Conservation (phyloP, 2,329 filamentous ascomycete genomes). For the Aspergillus thermomutatus region DNA sequence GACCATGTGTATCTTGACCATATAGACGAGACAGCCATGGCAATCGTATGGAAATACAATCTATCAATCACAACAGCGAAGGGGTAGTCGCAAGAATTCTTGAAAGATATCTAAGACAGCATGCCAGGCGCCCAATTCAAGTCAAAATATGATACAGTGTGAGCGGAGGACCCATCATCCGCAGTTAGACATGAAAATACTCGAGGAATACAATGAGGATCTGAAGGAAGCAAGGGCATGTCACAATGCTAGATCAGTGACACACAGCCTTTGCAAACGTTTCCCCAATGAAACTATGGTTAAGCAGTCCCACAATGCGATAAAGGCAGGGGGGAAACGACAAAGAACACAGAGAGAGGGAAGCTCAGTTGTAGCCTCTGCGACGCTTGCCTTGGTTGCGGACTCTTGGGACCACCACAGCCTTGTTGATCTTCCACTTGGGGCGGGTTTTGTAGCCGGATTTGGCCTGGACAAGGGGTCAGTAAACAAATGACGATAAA, state of each 20-base stretch:
- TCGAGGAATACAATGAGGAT: neutral
- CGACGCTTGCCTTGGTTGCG: slow-evolving; percentile 88
- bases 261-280: neutral
- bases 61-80: slow-evolving; percentile 4
- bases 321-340: slow-evolving; percentile 4
- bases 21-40: neutral
- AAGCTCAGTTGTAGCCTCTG: slow-evolving; percentile 57
- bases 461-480: slow-evolving; percentile 44
- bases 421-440: slow-evolving; percentile 87
- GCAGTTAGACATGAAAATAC: neutral
- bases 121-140: slow-evolving; percentile 5
- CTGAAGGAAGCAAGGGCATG: neutral
- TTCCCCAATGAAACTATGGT: neutral
- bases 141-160: slow-evolving; percentile 19
- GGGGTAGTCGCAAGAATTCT: slow-evolving; percentile 1
- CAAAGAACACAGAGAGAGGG: slow-evolving; percentile 3
- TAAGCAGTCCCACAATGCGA: neutral
- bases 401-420: slow-evolving; percentile 76
- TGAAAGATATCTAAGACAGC: slow-evolving; percentile 2
- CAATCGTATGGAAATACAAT: slow-evolving; percentile 5
- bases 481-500: slow-evolving; percentile 11
- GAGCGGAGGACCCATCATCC: slow-evolving; percentile 2
- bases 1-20: neutral
- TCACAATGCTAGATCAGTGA: neutral
- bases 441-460: slow-evolving; percentile 80